Base-by-base conservation (phyloP, 2,329 filamentous ascomycete species). In the Raffaelea albimanens region DNA sequence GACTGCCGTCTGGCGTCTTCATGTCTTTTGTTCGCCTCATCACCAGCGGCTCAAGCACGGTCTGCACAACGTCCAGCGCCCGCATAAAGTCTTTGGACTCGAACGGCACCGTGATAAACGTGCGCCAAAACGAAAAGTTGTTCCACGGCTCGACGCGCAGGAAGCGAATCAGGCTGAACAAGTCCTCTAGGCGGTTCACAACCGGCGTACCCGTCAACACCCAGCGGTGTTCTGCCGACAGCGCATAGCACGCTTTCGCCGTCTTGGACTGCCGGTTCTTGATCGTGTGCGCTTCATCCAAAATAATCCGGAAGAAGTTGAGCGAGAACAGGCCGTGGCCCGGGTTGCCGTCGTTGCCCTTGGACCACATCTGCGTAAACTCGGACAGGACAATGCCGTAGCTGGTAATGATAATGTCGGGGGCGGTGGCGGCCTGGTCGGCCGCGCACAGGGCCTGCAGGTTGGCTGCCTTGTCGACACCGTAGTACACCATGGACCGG, bases 51-150 rank as follows among this genome's bases (percentile, higher is more conserved):
- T 98, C 93, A 5, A 98, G 69, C 0, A 98, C 91, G 0, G 91
- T 98, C 62, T 98, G 93, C 2, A 98, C 93, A 2, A 98, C 93
- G 60, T 97, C 93, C 8, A 98, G 72, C 1, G 93, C 93, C 4
- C 90, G 83, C 56, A 96, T 80, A 60, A 95, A 96, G 53, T 98
- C 86, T 55, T 93, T 93, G 0, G 88, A 91, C 63, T 98, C 93
- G 54, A 98, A 98, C 0, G 93, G 93, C 1, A 95, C 83, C 0
- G 93, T 98, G 59, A 98, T 97, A 62, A 98, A 98, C 0, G 93
- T 97, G 61, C 90, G 90, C 93, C 93, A 98, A 67, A 95, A 98
- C 0, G 90, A 95, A 63, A 98, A 98, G 63, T 97, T 97, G 59
- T 85, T 93, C 93, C 93, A 98, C 0, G 93, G 93, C 61, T 97